Percentiles rank a stretch among this genome's conserved stretches.
Conservation (phyloP, 176 grass and related monocot genomes). For the Phyllostachys edulis region DNA sequence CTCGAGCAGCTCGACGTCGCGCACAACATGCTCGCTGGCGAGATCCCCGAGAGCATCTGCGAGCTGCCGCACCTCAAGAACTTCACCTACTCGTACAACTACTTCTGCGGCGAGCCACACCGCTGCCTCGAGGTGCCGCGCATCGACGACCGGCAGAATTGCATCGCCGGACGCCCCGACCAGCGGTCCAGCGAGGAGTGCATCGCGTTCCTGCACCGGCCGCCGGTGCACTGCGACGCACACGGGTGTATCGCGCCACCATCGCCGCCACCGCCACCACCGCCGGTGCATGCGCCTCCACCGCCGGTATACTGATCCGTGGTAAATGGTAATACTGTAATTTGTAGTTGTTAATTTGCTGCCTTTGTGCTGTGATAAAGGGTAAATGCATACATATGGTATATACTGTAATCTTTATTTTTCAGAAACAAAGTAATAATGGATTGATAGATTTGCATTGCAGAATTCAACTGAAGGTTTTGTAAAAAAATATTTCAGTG, state of each 20-base stretch:
- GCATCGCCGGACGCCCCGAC: constrained; percentile 68
- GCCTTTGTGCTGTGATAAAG: constrained; percentile 38
- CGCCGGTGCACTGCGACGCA: constrained; percentile 51
- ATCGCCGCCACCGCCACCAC: constrained; percentile 1
- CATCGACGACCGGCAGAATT: constrained; percentile 72
- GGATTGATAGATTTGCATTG: constrained; percentile 26
- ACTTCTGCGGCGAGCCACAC: constrained; percentile 73
- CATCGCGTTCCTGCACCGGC: constrained; percentile 55
- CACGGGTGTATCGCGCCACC: constrained; percentile 56
- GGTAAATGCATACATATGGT: constrained; percentile 38
- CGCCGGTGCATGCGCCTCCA: constrained; percentile 38
- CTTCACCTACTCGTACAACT: constrained; percentile 90
- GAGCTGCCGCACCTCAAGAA: constrained; percentile 70
- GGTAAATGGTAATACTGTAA: constrained; percentile 22
- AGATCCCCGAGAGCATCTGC: constrained; percentile 68
- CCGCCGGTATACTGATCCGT: constrained; percentile 50
- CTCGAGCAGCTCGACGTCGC: constrained; percentile 84
- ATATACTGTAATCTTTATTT: constrained; percentile 50
- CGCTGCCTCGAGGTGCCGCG: constrained; percentile 55
- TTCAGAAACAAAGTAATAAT: constrained; percentile 34
- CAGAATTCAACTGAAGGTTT: constrained; percentile 16
- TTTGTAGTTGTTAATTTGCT: constrained; percentile 20
- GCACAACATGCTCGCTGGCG: constrained; percentile 71
- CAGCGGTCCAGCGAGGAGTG: constrained; percentile 71
- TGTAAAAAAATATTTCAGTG: constrained; percentile 4